phyloP scores from a whole-genome alignment of 1,139 yeast genomes.

The Candida smagusa region DNA sequence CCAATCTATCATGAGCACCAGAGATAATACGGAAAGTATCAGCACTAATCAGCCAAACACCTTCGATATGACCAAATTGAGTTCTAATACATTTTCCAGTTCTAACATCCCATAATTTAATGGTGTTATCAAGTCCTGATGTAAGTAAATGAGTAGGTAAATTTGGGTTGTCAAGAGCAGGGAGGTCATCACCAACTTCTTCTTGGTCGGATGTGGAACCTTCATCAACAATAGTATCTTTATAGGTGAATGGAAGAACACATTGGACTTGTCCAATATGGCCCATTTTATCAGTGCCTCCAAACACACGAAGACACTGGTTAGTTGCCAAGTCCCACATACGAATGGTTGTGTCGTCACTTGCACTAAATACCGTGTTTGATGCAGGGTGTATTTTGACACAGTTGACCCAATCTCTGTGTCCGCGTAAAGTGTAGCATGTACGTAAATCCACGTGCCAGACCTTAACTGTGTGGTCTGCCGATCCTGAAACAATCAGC shows the following conservation, averaged over 20 bases:
- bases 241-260: constrained; percentile 77
- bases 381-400: constrained; percentile 83
- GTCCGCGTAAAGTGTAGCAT: constrained; percentile 90
- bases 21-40: constrained; percentile 91
- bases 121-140: constrained; percentile 89
- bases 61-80: constrained; percentile 95
- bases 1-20: constrained; percentile 88
- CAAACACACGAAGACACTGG: constrained; percentile 74
- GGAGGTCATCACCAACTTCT: constrained; percentile 29
- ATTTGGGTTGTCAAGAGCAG: constrained; percentile 21
- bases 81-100: constrained; percentile 89
- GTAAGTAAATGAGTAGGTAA: constrained; percentile 81
- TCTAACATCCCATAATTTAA: constrained; percentile 86
- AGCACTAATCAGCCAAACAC: constrained; percentile 95
- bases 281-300: constrained; percentile 64
- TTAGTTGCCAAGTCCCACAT: constrained; percentile 92
- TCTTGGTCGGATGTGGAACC: constrained; percentile 2
- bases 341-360: constrained; percentile 87
- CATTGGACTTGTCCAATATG: constrained; percentile 89
- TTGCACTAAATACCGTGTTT: constrained; percentile 77
- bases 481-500: constrained; percentile 88
- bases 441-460: constrained; percentile 96
- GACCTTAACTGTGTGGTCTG: constrained; percentile 86
- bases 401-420: constrained; percentile 85
- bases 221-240: constrained; percentile 47